phyloP scores from a whole-genome alignment of 163 green algal species.

The Chlorella variabilis region DNA sequence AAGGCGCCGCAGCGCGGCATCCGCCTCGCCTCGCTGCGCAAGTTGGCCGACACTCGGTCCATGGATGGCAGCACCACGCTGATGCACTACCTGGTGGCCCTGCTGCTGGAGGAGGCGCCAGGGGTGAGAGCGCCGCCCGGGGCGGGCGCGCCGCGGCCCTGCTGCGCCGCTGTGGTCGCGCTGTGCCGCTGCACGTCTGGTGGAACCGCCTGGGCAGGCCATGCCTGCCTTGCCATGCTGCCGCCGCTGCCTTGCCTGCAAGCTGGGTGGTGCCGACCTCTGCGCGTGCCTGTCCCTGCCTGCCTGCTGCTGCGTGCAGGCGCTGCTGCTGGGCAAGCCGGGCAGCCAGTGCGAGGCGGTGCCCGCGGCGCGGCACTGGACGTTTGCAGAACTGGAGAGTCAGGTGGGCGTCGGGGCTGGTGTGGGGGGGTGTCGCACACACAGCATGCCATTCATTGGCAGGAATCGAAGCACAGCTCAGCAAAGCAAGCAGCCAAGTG shows the following conservation, averaged over 20 bases:
- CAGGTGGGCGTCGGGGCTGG: neutral
- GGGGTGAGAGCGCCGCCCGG: constrained; percentile 2
- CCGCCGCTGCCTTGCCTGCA: no score
- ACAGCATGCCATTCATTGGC: no score
- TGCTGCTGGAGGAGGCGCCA: neutral
- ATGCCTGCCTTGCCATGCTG: no score
- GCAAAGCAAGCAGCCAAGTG: no score
- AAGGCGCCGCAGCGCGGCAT: constrained; percentile 31
- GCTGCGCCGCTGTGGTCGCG: no score
- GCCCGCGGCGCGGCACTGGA: constrained; percentile 4
- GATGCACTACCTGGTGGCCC: constrained; percentile 33
- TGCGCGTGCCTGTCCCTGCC: no score
- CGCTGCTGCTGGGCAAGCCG: constrained; percentile 23
- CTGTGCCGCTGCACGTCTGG: no score
- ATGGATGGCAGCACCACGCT: constrained; percentile 32
- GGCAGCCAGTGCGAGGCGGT: constrained; percentile 29
- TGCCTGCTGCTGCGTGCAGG: constrained; percentile 10
- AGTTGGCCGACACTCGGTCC: constrained; percentile 32
- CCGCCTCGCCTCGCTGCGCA: constrained; percentile 12
- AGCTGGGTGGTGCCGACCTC: no score
- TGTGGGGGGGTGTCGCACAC: no score
- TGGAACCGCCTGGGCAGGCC: no score
- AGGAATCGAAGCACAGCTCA: no score
- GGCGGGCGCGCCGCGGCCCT: neutral
- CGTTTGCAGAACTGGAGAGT: constrained; percentile 28